Percentiles rank a stretch among this genome's conserved stretches.
Evolutionary conservation across 306 rosid species (phyloP).

Genomic region (Coriaria nepalensis): DNA sequence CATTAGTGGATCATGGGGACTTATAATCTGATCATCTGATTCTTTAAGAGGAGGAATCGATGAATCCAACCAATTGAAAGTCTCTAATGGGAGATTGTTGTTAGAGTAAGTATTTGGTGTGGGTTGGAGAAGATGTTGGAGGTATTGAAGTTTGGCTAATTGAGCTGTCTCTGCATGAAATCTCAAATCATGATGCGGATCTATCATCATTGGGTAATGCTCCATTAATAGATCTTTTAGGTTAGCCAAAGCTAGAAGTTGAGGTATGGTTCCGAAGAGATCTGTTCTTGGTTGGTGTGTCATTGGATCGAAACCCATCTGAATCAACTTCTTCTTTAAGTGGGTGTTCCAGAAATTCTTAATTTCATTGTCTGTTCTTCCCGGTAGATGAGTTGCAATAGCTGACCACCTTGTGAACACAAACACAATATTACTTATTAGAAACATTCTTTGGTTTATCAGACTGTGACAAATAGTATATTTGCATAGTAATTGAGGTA

Average conservation of each 20-base stretch:
- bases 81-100: constrained; percentile 17
- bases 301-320: constrained; percentile 90
- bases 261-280: constrained; percentile 45
- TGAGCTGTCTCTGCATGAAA: constrained; percentile 42
- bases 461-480: not conserved
- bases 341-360: constrained; percentile 89
- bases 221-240: constrained; percentile 32
- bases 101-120: constrained; percentile 17
- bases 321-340: constrained; percentile 65
- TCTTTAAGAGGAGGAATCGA: constrained; percentile 19
- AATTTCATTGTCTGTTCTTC: constrained; percentile 36
- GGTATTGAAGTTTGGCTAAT: constrained; percentile 44
- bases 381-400: constrained; percentile 40
- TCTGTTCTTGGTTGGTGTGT: constrained; percentile 86
- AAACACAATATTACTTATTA: not conserved
- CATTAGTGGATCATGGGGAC: constrained; percentile 9
- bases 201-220: constrained; percentile 21
- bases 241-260: constrained; percentile 53
- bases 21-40: constrained; percentile 10
- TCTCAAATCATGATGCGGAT: constrained; percentile 28
- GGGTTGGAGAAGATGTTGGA: constrained; percentile 41
- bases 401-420: constrained; percentile 60
- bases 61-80: constrained; percentile 24
- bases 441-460: too few relatives aligned
- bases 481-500: too few relatives aligned